Evolutionary conservation across 2,329 filamentous ascomycete species (phyloP), one percentile per base, ranked within the genome.

Genomic region (Clathrospora elynae): DNA sequence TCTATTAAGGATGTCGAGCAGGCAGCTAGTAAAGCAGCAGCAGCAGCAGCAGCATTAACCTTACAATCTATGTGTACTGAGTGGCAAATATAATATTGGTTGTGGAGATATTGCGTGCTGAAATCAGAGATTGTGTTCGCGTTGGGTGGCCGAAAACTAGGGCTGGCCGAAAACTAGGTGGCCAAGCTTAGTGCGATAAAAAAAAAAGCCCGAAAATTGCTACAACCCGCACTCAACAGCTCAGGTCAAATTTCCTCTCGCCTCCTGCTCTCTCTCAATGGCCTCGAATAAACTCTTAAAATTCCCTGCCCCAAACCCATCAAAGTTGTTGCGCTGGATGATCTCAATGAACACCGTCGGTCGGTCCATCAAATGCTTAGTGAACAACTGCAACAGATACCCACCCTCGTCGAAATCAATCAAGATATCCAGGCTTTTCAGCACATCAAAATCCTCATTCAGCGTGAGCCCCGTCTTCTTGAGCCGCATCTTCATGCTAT

Each of bases 311-410:
- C 92, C 91, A 59, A 96, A 96, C 0, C 92, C 92, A 20, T 87
- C 85, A 69, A 96, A 96, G 53, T 90, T 85, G 60, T 95, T 86
- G 43, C 91, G 78, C 77, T 96, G 90, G 61, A 96, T 96, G 60
- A 96, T 95, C 80, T 96, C 92, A 52, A 96, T 84, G 67, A 96
- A 96, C 18, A 96, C 91, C 3, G 92, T 96, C 16, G 92, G 92
- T 9, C 92, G 84, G 72, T 96, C 91, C 86, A 96, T 88, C 56
- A 96, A 72, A 53, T 92, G 92, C 82, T 79, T 79, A 0, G 77
- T 79, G 53, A 80, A 80, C 2, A 80, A 61, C 66, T 85, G 83
- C 55, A 85, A 53, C 52, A 96, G 71, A 71, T 96, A 96, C 0
- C 92, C 92, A 16, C 82, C 83, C 78, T 96, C 90, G 60, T 96